Percentiles rank a stretch among this genome's conserved stretches.
These are phyloP conservation scores for Curvularia verruculosa DNA, from an alignment of 2,329 filamentous ascomycete species.

Conservation along the genomic window DNA sequence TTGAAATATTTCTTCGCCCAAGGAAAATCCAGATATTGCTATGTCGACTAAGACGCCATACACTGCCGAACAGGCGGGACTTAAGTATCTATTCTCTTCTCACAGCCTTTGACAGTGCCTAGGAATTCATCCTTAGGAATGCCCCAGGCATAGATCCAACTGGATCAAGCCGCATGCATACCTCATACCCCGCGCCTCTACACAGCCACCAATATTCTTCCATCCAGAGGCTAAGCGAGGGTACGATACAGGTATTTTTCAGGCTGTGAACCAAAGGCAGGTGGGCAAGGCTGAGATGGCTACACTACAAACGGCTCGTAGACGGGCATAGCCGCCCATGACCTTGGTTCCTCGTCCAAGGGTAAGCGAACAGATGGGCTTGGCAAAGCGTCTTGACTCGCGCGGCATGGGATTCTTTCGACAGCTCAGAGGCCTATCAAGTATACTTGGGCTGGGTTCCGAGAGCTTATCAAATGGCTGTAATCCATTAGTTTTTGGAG, in stretches of 20 bases:
- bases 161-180: neutral
- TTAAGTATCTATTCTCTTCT: neutral
- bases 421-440: neutral
- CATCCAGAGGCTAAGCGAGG: neutral
- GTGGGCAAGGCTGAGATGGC: neutral
- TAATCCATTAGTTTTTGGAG: neutral
- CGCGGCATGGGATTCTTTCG: neutral
- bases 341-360: neutral
- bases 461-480: neutral
- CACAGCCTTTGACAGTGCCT: neutral
- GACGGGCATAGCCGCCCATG: constrained; percentile 2
- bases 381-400: constrained; percentile 1
- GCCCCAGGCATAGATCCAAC: neutral
- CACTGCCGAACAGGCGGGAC: neutral
- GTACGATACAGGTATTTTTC: neutral
- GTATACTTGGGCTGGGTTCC: neutral
- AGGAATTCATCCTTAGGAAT: neutral
- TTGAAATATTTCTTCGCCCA: neutral
- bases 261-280: neutral
- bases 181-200: neutral
- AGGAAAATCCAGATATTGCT: neutral
- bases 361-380: constrained; percentile 8
- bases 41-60: neutral
- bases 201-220: neutral
- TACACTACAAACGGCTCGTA: neutral